Conservation (phyloP, 225 moss, liverwort and hornwort genomes). For the Lunularia cruciata region DNA sequence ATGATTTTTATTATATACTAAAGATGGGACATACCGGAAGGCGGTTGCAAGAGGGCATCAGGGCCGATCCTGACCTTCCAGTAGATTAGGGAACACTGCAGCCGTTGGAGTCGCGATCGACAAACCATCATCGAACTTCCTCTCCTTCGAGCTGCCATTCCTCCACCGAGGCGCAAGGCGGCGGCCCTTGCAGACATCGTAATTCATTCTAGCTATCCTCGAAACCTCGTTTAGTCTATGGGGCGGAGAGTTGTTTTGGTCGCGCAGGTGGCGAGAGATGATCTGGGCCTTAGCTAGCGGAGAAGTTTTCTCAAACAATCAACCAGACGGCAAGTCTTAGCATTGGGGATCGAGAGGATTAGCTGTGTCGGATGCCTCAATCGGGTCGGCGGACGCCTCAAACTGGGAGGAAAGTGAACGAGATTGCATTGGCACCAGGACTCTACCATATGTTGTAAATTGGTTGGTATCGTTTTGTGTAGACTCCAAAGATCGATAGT, state of each 20-base stretch:
- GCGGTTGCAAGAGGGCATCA: too few relatives aligned
- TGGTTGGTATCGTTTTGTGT: not conserved
- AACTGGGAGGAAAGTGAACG: too few relatives aligned
- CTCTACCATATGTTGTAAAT: not conserved
- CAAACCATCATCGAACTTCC: not conserved
- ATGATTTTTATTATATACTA: too few relatives aligned
- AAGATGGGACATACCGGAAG: too few relatives aligned
- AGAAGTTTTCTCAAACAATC: not conserved
- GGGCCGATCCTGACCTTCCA: constrained; percentile 12
- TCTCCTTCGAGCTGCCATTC: not conserved
- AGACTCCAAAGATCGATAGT: not conserved
- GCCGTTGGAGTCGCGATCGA: constrained; percentile 11
- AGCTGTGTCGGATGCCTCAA: too few relatives aligned
- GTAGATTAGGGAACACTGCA: constrained; percentile 1
- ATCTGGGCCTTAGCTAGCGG: not conserved
- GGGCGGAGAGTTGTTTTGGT: not conserved
- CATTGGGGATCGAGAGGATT: not conserved
- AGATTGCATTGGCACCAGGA: not conserved
- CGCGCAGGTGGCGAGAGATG: not conserved
- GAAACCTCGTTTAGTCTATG: not conserved
- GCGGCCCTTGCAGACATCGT: constrained; percentile 2
- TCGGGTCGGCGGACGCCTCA: too few relatives aligned
- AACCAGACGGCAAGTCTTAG: not conserved
- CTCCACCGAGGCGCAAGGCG: not conserved
- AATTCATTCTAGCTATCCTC: not conserved